Conservation (phyloP, 495 filamentous ascomycete species). For the Chlorociboria aeruginascens region DNA sequence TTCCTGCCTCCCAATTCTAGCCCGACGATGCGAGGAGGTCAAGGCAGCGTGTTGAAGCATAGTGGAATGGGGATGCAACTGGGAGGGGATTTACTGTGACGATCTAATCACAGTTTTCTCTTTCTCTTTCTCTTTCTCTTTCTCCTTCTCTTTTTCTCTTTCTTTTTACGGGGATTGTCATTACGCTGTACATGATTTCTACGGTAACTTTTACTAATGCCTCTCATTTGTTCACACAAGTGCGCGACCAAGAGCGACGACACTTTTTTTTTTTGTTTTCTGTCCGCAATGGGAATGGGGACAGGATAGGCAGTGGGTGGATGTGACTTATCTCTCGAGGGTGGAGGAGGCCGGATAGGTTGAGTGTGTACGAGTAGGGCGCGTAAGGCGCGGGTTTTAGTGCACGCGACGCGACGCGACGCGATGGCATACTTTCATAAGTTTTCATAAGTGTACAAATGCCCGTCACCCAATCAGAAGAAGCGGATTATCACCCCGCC, state of each 20-base stretch:
- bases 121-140: background rate
- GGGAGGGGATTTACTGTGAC: slow-evolving; percentile 41
- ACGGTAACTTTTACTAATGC: background rate
- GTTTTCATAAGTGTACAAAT: too few relatives aligned
- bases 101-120: slow-evolving; percentile 2
- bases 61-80: slow-evolving; percentile 41
- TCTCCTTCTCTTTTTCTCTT: background rate
- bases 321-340: background rate
- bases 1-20: slow-evolving; percentile 24
- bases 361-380: too few relatives aligned
- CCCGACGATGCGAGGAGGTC: slow-evolving; percentile 20
- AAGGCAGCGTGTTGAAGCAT: slow-evolving; percentile 9
- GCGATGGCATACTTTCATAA: too few relatives aligned
- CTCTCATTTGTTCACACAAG: background rate
- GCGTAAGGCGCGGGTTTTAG: background rate
- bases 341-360: too few relatives aligned
- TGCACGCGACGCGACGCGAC: too few relatives aligned
- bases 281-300: background rate
- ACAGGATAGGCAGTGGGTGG: background rate
- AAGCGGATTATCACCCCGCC: too few relatives aligned
- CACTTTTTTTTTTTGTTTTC: background rate
- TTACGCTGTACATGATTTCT: slow-evolving; percentile 11
- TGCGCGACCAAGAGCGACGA: background rate
- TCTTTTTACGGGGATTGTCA: slow-evolving; percentile 9
- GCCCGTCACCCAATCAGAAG: too few relatives aligned